phyloP scores from a whole-genome alignment of 1,284 basidiomycete genomes.

The Sparassis latifolia region DNA sequence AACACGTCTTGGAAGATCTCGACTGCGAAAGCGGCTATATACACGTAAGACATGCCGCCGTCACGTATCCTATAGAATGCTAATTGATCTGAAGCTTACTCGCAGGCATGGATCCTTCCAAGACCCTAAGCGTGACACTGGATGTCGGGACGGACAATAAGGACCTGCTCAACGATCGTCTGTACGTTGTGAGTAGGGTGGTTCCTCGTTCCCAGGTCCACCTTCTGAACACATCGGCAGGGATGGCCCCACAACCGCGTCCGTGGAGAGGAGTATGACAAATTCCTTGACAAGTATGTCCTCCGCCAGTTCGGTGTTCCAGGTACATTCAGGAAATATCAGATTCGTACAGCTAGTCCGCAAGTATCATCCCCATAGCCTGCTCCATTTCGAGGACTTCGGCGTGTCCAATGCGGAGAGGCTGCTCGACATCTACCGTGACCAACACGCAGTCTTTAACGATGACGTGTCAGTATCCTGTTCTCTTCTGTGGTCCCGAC shows the following conservation, averaged over 20 bases:
- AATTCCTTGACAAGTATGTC: slow-evolving; percentile 61
- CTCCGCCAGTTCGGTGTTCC: slow-evolving; percentile 22
- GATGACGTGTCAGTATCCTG: slow-evolving; percentile 57
- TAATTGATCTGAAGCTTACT: slow-evolving; percentile 44
- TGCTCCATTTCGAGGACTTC: slow-evolving; percentile 78
- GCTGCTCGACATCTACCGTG: slow-evolving; percentile 63
- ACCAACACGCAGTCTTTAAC: slow-evolving; percentile 70
- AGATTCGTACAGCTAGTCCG: slow-evolving; percentile 41
- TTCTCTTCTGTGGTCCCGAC: not conserved
- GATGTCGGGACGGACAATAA: slow-evolving; percentile 81
- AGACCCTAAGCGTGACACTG: slow-evolving; percentile 58
- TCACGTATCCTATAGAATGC: slow-evolving; percentile 1
- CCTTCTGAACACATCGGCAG: slow-evolving; percentile 25
- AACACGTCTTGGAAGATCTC: slow-evolving; percentile 54
- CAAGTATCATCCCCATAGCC: slow-evolving; percentile 37
- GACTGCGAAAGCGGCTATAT: slow-evolving; percentile 82
- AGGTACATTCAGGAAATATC: not conserved
- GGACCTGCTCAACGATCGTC: slow-evolving; percentile 49
- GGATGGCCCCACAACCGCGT: slow-evolving; percentile 62
- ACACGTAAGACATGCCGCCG: slow-evolving; percentile 47
- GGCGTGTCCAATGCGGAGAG: slow-evolving; percentile 73
- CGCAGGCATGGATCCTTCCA: slow-evolving; percentile 73
- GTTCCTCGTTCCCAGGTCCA: not conserved
- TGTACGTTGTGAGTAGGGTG: slow-evolving; percentile 50
- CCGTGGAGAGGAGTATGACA: slow-evolving; percentile 60